Percentiles rank a stretch among this genome's conserved stretches.
These are phyloP conservation scores for Glycine soja DNA, from an alignment of 306 rosid species.

Conservation along the genomic window DNA sequence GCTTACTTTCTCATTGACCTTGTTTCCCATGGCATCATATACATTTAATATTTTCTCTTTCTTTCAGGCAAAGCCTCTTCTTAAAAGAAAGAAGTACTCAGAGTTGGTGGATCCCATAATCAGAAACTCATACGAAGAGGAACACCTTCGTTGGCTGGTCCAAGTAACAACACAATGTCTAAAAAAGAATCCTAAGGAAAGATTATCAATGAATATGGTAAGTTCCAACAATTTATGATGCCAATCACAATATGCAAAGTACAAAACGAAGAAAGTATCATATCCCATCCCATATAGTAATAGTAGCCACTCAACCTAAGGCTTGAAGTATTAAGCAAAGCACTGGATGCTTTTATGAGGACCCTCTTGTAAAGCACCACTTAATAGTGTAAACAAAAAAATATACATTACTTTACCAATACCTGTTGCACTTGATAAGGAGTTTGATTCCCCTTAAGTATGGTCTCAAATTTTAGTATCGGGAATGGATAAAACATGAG, in stretches of 20 bases:
- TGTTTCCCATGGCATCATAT: constrained; percentile 15
- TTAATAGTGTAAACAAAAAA: neutral
- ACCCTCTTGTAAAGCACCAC: neutral
- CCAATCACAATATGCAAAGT: constrained; percentile 9
- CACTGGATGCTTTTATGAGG: neutral
- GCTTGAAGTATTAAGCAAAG: constrained; percentile 3
- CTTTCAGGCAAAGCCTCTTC: constrained; percentile 56
- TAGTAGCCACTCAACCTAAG: neutral
- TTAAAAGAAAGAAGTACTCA: constrained; percentile 49
- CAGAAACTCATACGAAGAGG: constrained; percentile 52
- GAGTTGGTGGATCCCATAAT: constrained; percentile 51
- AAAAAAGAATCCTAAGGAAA: constrained; percentile 59
- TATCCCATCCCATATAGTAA: constrained; percentile 1
- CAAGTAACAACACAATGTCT: constrained; percentile 52
- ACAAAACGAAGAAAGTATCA: neutral
- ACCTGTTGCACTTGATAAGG: neutral
- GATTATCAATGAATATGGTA: constrained; percentile 56
- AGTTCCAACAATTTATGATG: constrained; percentile 32
- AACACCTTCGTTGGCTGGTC: constrained; percentile 50
- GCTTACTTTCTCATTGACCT: neutral
- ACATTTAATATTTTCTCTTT: constrained; percentile 10
- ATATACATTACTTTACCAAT: neutral
- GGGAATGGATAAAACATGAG: too few species aligned
- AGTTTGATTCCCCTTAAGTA: too few species aligned
- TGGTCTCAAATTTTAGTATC: too few species aligned